Evolutionary conservation across 768 basidiomycete genomes (phyloP), one percentile per base, ranked within the genome.

Genomic region (Suillus occidentalis): DNA sequence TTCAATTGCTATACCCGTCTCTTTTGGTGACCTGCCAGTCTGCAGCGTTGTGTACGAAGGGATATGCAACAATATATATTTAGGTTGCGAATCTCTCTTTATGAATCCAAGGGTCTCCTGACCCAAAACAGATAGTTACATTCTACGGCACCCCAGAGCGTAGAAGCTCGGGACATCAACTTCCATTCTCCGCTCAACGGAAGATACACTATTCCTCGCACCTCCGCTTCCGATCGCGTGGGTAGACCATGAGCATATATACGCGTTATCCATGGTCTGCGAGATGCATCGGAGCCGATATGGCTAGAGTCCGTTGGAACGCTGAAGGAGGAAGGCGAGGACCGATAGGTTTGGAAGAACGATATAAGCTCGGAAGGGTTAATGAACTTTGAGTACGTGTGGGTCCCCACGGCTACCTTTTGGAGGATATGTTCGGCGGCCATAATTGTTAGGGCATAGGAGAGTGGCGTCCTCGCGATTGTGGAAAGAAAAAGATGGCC

Each of bases 401-500:
- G 97, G 12, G 97, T 99, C 10, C 96, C 95, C 3, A 82, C 84
- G 0, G 90, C 80, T 61, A 99, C 97, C 71, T 92, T 84, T 4
- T 89, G 82, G 18, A 96, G 80, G 65, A 95, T 74, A 53, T 92
- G 79, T 76, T 99, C 97, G 1, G 96, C 97, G 40, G 94, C 77
- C 55, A 89, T 79, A 66, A 92, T 88, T 6, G 89, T 89, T 40
- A 92, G 74, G 58, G 90, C 75, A 69, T 87, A 87, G n/a, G 90
- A 78, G 49, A 92, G 81, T 4, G 89, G 88, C 12, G 89, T 91
- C 45, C 97, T 92, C 0, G 97, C 89, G 67, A 99, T 92, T 16
- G 97, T 99, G 14, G 96, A 98, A 43, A 99, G 83, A 81, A 99
- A 92, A 20, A 99, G 85, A 72, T 97, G 94, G 4, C 97, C 97